Base-by-base conservation (phyloP, 2,329 filamentous ascomycete species). In the Conoideocrella luteorostrata region DNA sequence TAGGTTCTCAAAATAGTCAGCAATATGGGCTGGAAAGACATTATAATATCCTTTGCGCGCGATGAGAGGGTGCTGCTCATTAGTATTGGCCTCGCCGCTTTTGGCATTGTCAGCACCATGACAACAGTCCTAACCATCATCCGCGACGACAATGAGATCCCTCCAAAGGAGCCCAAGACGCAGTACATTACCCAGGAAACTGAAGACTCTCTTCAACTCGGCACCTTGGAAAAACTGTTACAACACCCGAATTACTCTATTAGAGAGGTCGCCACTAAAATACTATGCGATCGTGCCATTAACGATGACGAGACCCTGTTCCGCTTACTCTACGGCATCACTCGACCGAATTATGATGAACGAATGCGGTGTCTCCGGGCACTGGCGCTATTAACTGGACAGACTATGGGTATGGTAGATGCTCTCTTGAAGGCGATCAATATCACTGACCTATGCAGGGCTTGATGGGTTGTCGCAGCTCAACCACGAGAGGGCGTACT, bases 171-270 rank as follows among this genome's bases (percentile, higher is more conserved):
- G 47, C 80, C 80, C 28, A 82, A 84, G 58, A 78, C 84, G 40
- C 78, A 83, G 52, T 86, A 86, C 59, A 85, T 88, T 50, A 85
- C 80, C 12, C 82, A 88, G 59, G 80, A 84, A 20, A 86, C 83
- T 2, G 84, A 89, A 56, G 84, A 88, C 56, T 77, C 83, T 2
- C 69, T 89, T 33, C 77, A 80, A 46, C 57, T 80, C 10, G 70
- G 74, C 33, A 89, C 86, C 0, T 69, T 90, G 9, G 70, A 80
- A 41, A 84, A 79, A 50, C 72, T 90, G 4, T 68, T 86, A 11
- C 70, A 75, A 41, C 85, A 85, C 59, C 84, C 84, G 47, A 91
- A 82, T 61, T 82, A 78, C 55, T 77, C 84, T 17, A 84, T 90
- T 49, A 74, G 82, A 51, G 82, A 86, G 47, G 82, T 84, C 45